Percentiles rank a stretch among this genome's conserved stretches.
phyloP scores from a whole-genome alignment of 345 rosid species.

The Salix caprea region DNA sequence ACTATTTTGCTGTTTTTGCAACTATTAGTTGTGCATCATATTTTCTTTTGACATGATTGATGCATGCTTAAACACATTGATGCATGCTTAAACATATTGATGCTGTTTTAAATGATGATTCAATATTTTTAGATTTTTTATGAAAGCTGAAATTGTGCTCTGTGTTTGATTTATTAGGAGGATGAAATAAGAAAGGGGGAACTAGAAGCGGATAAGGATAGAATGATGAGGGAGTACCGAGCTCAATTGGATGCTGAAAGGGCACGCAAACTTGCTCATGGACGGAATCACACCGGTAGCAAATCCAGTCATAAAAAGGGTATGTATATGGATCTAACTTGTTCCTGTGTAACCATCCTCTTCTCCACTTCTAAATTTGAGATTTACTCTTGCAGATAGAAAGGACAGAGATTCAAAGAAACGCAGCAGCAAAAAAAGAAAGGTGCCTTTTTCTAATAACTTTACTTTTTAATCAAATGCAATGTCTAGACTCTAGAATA shows the following conservation, averaged over 20 bases:
- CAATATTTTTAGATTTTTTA: neutral
- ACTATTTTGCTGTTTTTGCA: neutral
- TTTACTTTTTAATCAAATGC: neutral
- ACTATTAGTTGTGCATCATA: neutral
- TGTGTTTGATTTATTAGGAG: slow-evolving; percentile 47
- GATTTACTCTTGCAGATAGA: slow-evolving; percentile 52
- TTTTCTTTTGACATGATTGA: neutral
- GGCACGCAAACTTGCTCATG: slow-evolving; percentile 82
- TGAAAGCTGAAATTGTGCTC: neutral
- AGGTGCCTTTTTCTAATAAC: slow-evolving; percentile 42
- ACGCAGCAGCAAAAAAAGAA: slow-evolving; percentile 75
- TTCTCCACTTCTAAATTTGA: slow-evolving; percentile 10
- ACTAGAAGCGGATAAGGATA: slow-evolving; percentile 84
- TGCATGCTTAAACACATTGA: neutral
- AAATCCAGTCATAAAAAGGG: slow-evolving; percentile 60
- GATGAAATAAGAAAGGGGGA: slow-evolving; percentile 83
- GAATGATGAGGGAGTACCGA: slow-evolving; percentile 96
- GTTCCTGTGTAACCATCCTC: neutral
- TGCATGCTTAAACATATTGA: neutral
- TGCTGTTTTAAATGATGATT: neutral
- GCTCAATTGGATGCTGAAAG: slow-evolving; percentile 98
- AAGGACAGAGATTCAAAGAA: slow-evolving; percentile 79
- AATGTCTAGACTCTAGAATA: neutral
- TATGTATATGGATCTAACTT: slow-evolving; percentile 20
- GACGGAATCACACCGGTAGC: slow-evolving; percentile 69